Conservation (phyloP, 257 asterid species). For the Solanum stenotomum region DNA sequence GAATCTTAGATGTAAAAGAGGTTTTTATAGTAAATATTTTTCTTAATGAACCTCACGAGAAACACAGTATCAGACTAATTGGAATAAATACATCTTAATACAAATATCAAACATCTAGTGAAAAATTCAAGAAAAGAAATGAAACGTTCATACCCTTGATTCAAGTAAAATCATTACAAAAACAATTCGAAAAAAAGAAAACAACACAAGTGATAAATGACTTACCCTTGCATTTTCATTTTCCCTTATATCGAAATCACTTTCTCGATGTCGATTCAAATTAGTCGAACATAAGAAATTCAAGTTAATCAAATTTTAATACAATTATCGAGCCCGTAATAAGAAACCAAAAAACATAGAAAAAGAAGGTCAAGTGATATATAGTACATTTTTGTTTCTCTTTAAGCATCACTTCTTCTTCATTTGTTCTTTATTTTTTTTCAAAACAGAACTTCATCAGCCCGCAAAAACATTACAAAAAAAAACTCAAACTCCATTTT, state of each 20-base stretch:
- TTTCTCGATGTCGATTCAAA: fast-evolving
- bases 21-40: background rate
- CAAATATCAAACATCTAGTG: background rate
- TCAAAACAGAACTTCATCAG: background rate
- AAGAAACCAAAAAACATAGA: background rate
- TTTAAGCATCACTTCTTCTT: background rate
- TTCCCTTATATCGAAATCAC: background rate
- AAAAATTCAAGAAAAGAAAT: background rate
- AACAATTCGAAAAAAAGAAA: background rate
- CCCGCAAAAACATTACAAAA: background rate
- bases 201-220: background rate
- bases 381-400: background rate
- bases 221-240: background rate
- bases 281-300: fast-evolving
- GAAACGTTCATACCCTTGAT: fast-evolving
- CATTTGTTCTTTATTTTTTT: background rate
- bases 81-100: no score
- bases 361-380: background rate
- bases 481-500: background rate
- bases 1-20: background rate
- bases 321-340: background rate
- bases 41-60: background rate
- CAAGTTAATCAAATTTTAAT: background rate
- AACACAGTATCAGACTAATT: fast-evolving
- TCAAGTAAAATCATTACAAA: background rate